A percentile compares a stretch with the other conserved stretches of the same genome.
Conservation (phyloP, 331 rosid species). For the Saraca asoca region DNA sequence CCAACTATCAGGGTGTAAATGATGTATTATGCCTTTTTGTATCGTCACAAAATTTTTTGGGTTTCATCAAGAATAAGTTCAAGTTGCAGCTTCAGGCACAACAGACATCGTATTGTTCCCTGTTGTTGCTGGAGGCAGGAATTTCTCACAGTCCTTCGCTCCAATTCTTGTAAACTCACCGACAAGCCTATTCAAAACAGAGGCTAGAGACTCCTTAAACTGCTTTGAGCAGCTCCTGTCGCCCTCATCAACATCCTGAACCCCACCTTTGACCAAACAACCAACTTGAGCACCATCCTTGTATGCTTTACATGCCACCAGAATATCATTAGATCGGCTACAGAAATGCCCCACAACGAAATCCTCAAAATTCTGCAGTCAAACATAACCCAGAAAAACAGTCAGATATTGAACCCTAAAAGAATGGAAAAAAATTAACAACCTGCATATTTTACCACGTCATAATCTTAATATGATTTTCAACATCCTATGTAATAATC, state of each 20-base stretch:
- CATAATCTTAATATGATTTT: too few relatives aligned
- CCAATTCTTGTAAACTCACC: slow-evolving; percentile 54
- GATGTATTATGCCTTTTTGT: slow-evolving; percentile 24
- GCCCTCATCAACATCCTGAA: slow-evolving; percentile 73
- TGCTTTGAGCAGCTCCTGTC: slow-evolving; percentile 72
- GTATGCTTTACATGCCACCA: slow-evolving; percentile 80
- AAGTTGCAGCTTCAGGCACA: slow-evolving; percentile 37
- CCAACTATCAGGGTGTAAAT: slow-evolving; percentile 9
- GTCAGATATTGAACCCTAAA: slow-evolving; percentile 24
- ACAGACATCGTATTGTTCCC: slow-evolving; percentile 24
- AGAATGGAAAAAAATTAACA: not conserved
- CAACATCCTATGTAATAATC: too few relatives aligned
- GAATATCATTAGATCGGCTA: slow-evolving; percentile 60
- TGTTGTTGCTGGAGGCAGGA: slow-evolving; percentile 16
- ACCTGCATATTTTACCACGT: too few relatives aligned
- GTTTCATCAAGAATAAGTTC: slow-evolving; percentile 35
- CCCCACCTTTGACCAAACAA: slow-evolving; percentile 77
- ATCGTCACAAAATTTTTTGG: slow-evolving; percentile 36
- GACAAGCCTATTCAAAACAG: slow-evolving; percentile 46
- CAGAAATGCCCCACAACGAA: slow-evolving; percentile 72
- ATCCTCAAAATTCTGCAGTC: slow-evolving; percentile 77
- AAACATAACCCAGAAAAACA: slow-evolving; percentile 26
- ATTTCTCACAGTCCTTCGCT: slow-evolving; percentile 59
- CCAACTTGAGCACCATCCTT: slow-evolving; percentile 92
- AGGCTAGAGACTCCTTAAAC: slow-evolving; percentile 49